Conservation (phyloP, 805 yeast genomes). For the Pachysolen tannophilus region DNA sequence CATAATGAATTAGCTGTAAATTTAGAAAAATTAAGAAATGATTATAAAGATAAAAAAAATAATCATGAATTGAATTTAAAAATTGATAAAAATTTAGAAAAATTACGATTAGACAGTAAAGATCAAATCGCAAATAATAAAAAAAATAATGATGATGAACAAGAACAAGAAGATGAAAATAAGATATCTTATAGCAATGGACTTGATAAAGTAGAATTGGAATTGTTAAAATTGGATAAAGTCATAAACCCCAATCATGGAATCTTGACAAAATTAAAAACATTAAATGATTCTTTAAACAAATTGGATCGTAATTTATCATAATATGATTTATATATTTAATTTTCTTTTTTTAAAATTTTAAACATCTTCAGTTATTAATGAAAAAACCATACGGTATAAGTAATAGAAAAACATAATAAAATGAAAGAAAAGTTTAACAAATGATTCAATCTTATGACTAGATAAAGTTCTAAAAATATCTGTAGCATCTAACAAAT, state of each 20-base stretch:
- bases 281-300: constrained; percentile 18
- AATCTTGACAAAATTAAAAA: constrained; percentile 18
- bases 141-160: no score
- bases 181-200: neutral
- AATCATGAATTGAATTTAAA: constrained; percentile 9
- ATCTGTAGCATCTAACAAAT: constrained; percentile 92
- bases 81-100: constrained; percentile 1
- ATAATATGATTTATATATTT: no score
- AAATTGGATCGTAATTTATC: no score
- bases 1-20: constrained; percentile 15
- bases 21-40: constrained; percentile 15
- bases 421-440: constrained; percentile 86
- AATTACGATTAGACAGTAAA: no score
- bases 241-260: constrained; percentile 18
- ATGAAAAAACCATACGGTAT: constrained; percentile 92
- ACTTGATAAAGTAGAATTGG: constrained; percentile 11
- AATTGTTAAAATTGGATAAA: constrained; percentile 13
- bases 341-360: neutral
- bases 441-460: constrained; percentile 87
- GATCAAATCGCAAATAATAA: no score
- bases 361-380: constrained; percentile 58
- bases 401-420: constrained; percentile 91
- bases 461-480: constrained; percentile 89
- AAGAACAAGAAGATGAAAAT: constrained; percentile 1
- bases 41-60: constrained; percentile 11